phyloP scores from a whole-genome alignment of 129 eudicot genomes.

The Flaveria robusta region DNA sequence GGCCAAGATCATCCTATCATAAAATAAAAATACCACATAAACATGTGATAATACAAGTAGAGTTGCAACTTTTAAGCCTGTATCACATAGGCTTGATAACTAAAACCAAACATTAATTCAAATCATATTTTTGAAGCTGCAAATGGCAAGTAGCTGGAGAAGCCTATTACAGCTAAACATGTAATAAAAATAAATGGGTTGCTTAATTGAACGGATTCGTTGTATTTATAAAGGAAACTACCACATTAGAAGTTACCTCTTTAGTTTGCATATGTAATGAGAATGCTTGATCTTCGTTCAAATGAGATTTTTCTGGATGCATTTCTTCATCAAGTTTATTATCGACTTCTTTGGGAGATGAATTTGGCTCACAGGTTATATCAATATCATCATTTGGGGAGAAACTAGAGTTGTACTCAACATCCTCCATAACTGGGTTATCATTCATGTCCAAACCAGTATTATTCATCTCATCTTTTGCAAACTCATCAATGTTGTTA shows the following conservation, averaged over 20 bases:
- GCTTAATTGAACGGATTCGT: neutral
- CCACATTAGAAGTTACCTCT: conserved; percentile 40
- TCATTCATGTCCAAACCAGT: conserved; percentile 13
- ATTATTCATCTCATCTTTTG: conserved; percentile 20
- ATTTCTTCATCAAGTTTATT: conserved; percentile 30
- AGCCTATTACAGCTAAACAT: conserved; percentile 6
- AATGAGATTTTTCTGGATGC: conserved; percentile 24
- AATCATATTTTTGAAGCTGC: neutral
- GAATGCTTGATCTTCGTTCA: conserved; percentile 31
- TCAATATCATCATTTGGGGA: conserved; percentile 20
- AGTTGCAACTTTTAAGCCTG: conserved; percentile 12
- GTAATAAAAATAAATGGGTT: neutral
- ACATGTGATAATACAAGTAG: conserved; percentile 7
- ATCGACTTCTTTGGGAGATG: conserved; percentile 24
- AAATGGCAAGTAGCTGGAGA: too few relatives aligned
- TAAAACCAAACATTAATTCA: conserved; percentile 9
- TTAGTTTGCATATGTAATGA: conserved; percentile 25
- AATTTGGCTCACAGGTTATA: conserved; percentile 27
- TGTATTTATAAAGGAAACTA: neutral
- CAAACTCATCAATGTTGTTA: conserved; percentile 24
- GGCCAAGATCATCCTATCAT: conserved; percentile 48
- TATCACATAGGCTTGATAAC: conserved; percentile 8
- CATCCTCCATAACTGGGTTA: conserved; percentile 24
- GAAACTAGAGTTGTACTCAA: conserved; percentile 31
- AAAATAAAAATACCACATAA: conserved; percentile 19